A percentile compares a stretch with the other conserved stretches of the same genome.
Conservation (phyloP, 2,329 filamentous ascomycete genomes). For the Sphaerostilbella broomeana region DNA sequence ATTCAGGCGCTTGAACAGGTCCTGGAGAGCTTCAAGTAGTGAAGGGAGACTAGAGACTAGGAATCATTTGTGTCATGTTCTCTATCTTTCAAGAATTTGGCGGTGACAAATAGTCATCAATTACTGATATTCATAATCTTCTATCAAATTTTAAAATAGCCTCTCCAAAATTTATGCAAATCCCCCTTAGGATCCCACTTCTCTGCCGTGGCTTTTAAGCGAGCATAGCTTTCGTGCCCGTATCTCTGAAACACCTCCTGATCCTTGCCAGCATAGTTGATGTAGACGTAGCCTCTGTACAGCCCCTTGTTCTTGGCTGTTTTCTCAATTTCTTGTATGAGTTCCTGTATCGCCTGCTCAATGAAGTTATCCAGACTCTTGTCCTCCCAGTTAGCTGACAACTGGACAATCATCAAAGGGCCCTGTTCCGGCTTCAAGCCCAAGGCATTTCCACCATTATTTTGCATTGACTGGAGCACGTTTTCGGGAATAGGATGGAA, state of each 20-base stretch:
- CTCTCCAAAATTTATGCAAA: slow-evolving; percentile 20
- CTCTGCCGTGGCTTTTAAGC: slow-evolving; percentile 18
- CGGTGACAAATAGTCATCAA: too few relatives aligned
- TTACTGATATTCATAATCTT: too few relatives aligned
- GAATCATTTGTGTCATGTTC: too few relatives aligned
- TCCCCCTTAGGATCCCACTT: slow-evolving; percentile 24
- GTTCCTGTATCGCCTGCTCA: slow-evolving; percentile 14
- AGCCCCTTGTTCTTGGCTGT: slow-evolving; percentile 24
- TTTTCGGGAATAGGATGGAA: slow-evolving; percentile 35
- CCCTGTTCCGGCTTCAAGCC: slow-evolving; percentile 32
- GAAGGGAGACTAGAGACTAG: too few relatives aligned
- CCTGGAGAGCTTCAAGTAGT: too few relatives aligned
- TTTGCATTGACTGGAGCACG: too few relatives aligned
- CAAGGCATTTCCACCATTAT: slow-evolving; percentile 38
- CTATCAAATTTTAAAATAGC: slow-evolving; percentile 23
- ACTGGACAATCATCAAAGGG: slow-evolving; percentile 27
- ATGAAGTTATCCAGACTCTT: slow-evolving; percentile 26
- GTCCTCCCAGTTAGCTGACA: slow-evolving; percentile 20
- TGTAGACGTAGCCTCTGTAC: slow-evolving; percentile 29
- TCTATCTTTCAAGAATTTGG: too few relatives aligned
- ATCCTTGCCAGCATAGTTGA: slow-evolving; percentile 28
- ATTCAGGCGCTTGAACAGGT: too few relatives aligned
- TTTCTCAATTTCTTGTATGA: slow-evolving; percentile 18
- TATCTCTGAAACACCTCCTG: slow-evolving; percentile 35
- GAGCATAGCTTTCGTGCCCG: slow-evolving; percentile 26